Conservation (phyloP, 805 yeast species). For the Cyberlindnera japonica region DNA sequence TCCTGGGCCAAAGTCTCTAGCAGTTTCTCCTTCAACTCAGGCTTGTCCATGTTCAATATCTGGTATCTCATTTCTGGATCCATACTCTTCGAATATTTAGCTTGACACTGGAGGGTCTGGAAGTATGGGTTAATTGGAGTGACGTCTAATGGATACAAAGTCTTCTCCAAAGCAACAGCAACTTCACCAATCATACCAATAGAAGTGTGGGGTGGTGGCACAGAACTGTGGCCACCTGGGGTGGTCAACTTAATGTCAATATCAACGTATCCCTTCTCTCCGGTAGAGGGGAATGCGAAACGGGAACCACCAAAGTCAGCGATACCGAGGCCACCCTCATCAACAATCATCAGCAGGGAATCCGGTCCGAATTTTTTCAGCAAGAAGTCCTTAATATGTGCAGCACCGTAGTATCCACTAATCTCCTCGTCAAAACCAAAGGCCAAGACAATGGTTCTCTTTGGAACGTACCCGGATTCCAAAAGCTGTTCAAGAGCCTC, state of each 20-base stretch:
- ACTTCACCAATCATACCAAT: conserved; percentile 34
- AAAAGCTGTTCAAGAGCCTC: conserved; percentile 62
- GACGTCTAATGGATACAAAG: conserved; percentile 15
- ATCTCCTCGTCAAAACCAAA: conserved; percentile 80
- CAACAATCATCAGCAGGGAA: conserved; percentile 60
- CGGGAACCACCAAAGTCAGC: conserved; percentile 31
- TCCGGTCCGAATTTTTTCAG: conserved; percentile 55
- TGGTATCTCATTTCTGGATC: conserved; percentile 30
- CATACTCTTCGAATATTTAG: conserved; percentile 37
- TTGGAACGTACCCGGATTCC: conserved; percentile 48
- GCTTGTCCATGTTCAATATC: conserved; percentile 21
- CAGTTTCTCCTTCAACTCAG: conserved; percentile 33
- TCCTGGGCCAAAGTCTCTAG: conserved; percentile 21
- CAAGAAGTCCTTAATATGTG: conserved; percentile 41
- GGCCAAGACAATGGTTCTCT: conserved; percentile 58
- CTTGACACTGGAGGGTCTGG: conserved; percentile 53
- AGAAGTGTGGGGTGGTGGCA: conserved; percentile 71
- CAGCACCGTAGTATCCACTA: conserved; percentile 45
- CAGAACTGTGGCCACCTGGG: conserved; percentile 76
- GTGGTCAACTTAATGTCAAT: conserved; percentile 48
- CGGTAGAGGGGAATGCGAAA: conserved; percentile 52
- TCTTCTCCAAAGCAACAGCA: conserved; percentile 50
- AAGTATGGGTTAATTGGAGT: conserved; percentile 57
- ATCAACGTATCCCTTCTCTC: conserved; percentile 61
- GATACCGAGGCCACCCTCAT: conserved; percentile 51